Evolutionary conservation across 108 stramenopile species (phyloP).

Genomic region (Pelagomonas calceolata): DNA sequence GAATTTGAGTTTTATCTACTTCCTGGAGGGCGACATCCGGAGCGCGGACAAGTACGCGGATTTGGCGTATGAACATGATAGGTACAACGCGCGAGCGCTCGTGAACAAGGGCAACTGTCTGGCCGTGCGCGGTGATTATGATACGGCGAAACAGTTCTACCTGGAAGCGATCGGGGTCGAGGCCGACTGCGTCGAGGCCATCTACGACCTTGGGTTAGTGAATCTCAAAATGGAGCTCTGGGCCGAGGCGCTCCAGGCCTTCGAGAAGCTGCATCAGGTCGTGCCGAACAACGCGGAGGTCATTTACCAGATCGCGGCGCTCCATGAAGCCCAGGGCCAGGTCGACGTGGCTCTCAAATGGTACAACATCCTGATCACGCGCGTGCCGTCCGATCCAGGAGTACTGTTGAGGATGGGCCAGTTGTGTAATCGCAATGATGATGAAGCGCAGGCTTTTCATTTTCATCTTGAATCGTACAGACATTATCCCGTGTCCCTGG

Average conservation of each 20-base stretch:
- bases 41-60: constrained; percentile 64
- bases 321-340: constrained; percentile 49
- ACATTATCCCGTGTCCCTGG: constrained; percentile 68
- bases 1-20: constrained; percentile 71
- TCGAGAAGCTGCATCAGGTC: constrained; percentile 61
- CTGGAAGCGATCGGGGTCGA: constrained; percentile 77
- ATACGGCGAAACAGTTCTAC: constrained; percentile 61
- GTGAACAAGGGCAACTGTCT: constrained; percentile 84
- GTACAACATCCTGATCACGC: constrained; percentile 66
- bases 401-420: constrained; percentile 60
- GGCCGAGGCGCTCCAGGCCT: constrained; percentile 61
- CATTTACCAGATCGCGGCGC: constrained; percentile 67
- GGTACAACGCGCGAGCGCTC: constrained; percentile 76
- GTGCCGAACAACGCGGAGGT: constrained; percentile 68
- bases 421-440: constrained; percentile 43
- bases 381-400: constrained; percentile 58
- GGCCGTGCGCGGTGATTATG: constrained; percentile 49
- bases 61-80: constrained; percentile 51
- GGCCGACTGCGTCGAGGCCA: constrained; percentile 70
- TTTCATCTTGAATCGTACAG: constrained; percentile 60
- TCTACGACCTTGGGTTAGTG: constrained; percentile 70
- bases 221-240: constrained; percentile 41
- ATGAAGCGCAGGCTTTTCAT: constrained; percentile 56
- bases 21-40: constrained; percentile 61
- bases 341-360: constrained; percentile 41